Evolutionary conservation across 352 stramenopile species (phyloP).

Genomic region (Pythium guiyangense): DNA sequence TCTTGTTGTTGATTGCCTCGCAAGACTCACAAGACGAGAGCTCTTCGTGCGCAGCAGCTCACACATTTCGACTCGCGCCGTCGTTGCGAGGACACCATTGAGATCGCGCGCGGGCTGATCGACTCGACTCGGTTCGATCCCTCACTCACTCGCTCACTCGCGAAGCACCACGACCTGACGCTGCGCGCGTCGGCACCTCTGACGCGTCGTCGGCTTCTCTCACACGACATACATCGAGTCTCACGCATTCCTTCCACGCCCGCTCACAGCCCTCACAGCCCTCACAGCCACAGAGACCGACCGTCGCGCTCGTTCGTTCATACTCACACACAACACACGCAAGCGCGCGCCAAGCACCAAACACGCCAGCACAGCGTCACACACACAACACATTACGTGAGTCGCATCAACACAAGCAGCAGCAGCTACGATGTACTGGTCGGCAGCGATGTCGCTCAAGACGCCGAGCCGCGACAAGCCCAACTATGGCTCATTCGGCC

Average conservation of each 20-base stretch:
- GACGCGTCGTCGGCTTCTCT: constrained; percentile 1
- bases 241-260: background rate
- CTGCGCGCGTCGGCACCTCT: constrained; percentile 8
- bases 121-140: no score
- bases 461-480: constrained; percentile 23
- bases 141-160: no score
- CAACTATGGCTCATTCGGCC: constrained; percentile 61
- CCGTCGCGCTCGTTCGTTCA: background rate
- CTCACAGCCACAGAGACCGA: background rate
- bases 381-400: background rate
- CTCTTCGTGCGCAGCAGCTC: no score
- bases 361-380: background rate
- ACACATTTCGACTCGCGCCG: constrained; percentile 2
- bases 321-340: no score
- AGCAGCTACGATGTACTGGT: constrained; percentile 59
- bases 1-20: no score
- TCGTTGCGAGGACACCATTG: background rate
- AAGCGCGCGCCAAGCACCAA: constrained; percentile 3
- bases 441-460: constrained; percentile 59
- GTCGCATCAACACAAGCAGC: background rate
- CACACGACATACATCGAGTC: background rate
- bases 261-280: no score
- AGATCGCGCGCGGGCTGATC: background rate
- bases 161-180: no score
- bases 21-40: no score